Base-by-base conservation (phyloP, 352 stramenopile genomes). In the Pythium angustatum region DNA sequence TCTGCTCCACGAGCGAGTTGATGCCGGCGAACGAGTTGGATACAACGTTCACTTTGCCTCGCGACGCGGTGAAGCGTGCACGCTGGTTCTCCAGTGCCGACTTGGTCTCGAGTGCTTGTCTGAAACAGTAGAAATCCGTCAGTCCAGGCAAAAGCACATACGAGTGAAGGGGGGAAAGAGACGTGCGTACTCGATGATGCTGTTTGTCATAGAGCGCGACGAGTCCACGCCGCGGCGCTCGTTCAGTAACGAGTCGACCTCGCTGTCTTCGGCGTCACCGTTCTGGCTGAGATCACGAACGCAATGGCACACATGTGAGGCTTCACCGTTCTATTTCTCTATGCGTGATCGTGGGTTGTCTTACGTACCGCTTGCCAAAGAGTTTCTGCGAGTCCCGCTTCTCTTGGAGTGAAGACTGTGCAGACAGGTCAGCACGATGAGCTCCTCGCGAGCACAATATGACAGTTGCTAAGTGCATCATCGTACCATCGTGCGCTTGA, bases 1-100 rank as follows among this genome's bases (percentile, higher is more conserved):
- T 99, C 69, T 96, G 83, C 57, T 98, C 96, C 68, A 99, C 94
- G 64, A 99, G 83, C 63, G 81, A 86, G 72, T 99, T 98, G 60
- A 99, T 94, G 33, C 95, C 93, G 10, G 95, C 79, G 53, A 98
- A 97, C 53, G 96, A 98, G 58, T 79, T 88, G 47, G 86, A 86
- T 24, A 98, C 83, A 31, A 68, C 84, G 31, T 84, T 76, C 58
- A 98, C 89, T 49, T 93, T 97, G 34, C 77, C 75, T 26, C 85
- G 80, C 17, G 94, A 93, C 22, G 83, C 83, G 36, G 81, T 86
- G 69, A 99, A 93, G 34, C 79, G 85, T 12, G 84, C 65, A 15
- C 96, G 88, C 72, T 99, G 96, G 59, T 74, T 93, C 41, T 97
- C 73, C 33, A 99, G 78, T 27, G 96, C 87, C 33, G 84, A 86